Evolutionary conservation across 129 eudicot genomes (phyloP).

Genomic region (Heracleum sosnowskyi): DNA sequence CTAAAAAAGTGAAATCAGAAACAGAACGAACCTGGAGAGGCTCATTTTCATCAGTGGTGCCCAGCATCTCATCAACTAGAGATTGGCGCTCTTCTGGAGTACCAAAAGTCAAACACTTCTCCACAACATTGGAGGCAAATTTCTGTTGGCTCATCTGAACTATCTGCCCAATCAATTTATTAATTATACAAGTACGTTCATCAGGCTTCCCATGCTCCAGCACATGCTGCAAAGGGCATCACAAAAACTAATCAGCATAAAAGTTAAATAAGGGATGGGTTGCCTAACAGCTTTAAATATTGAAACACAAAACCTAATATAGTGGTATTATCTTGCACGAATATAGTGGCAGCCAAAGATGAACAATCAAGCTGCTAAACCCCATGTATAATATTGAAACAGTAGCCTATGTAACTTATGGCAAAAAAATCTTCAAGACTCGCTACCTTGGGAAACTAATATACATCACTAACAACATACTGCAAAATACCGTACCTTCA

Average conservation of each 20-base stretch:
- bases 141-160: conserved; percentile 98
- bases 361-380: conserved; percentile 1
- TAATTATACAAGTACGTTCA: conserved; percentile 68
- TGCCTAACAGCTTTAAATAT: background rate
- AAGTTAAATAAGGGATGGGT: background rate
- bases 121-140: conserved; percentile 93
- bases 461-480: background rate
- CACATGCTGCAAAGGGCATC: conserved; percentile 54
- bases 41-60: conserved; percentile 85
- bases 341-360: background rate
- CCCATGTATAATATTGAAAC: background rate
- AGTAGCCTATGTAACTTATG: background rate
- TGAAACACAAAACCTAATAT: background rate
- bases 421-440: background rate
- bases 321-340: background rate
- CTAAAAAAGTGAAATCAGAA: background rate
- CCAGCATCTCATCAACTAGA: conserved; percentile 91
- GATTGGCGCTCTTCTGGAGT: conserved; percentile 66
- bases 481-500: background rate
- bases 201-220: conserved; percentile 89
- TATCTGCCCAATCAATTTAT: conserved; percentile 65
- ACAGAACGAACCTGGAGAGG: conserved; percentile 74
- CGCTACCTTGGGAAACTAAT: background rate
- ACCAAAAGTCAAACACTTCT: conserved; percentile 88
- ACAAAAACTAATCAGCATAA: background rate